Evolutionary conservation across 371 early-diverging fungal genomes (phyloP).

Genomic region (Coemansia sp.): DNA sequence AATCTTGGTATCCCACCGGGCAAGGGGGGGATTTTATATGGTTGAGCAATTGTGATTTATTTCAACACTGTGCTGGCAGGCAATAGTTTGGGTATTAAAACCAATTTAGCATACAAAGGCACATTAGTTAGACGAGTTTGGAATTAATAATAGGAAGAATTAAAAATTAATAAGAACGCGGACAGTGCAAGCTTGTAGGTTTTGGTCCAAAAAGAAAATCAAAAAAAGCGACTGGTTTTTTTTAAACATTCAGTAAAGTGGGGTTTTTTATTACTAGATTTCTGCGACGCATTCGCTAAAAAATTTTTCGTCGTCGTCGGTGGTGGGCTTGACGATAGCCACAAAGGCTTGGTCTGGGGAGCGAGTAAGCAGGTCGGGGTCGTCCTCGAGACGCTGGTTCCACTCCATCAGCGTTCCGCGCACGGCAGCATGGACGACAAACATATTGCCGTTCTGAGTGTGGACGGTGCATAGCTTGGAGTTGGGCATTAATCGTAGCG

Average conservation of each 20-base stretch:
- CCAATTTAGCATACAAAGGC: no score
- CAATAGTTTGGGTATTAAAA: no score
- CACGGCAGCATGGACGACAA: slow-evolving; percentile 27
- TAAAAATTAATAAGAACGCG: no score
- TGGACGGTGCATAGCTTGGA: slow-evolving; percentile 33
- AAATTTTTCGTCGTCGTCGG: slow-evolving; percentile 25
- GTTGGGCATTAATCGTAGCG: slow-evolving; percentile 27
- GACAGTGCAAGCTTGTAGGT: no score
- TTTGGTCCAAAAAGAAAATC: no score
- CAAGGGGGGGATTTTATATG: no score
- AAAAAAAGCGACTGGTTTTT: no score
- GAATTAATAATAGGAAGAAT: background rate
- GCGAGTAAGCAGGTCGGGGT: slow-evolving; percentile 12
- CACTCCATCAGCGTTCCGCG: slow-evolving; percentile 40
- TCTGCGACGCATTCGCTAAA: slow-evolving; percentile 21
- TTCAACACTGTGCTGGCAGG: no score
- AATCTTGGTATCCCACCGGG: no score
- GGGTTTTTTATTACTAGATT: background rate
- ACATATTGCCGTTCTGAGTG: slow-evolving; percentile 17
- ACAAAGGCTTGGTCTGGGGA: slow-evolving; percentile 27
- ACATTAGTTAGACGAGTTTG: no score
- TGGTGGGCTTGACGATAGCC: slow-evolving; percentile 32
- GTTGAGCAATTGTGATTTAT: no score
- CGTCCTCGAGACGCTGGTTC: slow-evolving; percentile 24
- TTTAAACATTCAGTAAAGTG: slow-evolving; percentile 2